phyloP scores from a whole-genome alignment of 2,329 filamentous ascomycete species.

The Alternaria tenuissima region DNA sequence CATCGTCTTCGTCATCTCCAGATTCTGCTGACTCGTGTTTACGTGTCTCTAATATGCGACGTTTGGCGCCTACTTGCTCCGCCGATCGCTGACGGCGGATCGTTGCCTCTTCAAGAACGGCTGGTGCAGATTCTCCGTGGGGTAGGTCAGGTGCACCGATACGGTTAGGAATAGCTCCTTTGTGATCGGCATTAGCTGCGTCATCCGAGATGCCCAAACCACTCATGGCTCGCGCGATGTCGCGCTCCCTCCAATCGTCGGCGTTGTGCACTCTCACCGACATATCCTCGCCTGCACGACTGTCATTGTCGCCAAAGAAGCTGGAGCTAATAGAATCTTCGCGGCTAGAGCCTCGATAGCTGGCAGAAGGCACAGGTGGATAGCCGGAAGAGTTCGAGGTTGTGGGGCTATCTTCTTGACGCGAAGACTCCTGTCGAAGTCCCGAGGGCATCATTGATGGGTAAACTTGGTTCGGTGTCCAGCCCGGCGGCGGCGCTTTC shows the following conservation, averaged over 20 bases:
- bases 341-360: conserved; percentile 79
- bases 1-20: conserved; percentile 94
- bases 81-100: conserved; percentile 71
- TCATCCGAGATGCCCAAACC: conserved; percentile 81
- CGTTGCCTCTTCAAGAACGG: conserved; percentile 62
- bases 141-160: conserved; percentile 47
- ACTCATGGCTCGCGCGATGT: conserved; percentile 59
- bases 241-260: conserved; percentile 77
- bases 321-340: conserved; percentile 90
- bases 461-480: conserved; percentile 52
- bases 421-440: conserved; percentile 69
- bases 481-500: conserved; percentile 77
- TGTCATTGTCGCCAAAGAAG: conserved; percentile 86
- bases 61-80: conserved; percentile 77
- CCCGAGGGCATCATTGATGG: conserved; percentile 64
- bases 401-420: conserved; percentile 80
- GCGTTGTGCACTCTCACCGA: conserved; percentile 77
- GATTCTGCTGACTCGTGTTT: conserved; percentile 81
- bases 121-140: conserved; percentile 63
- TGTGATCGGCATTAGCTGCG: conserved; percentile 53
- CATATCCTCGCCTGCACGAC: conserved; percentile 75
- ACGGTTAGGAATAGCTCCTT: conserved; percentile 37
- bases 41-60: conserved; percentile 77
- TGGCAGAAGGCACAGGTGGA: conserved; percentile 73
- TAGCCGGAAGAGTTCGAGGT: conserved; percentile 81